Conservation (phyloP, 805 yeast genomes). For the Teunomyces atbi region DNA sequence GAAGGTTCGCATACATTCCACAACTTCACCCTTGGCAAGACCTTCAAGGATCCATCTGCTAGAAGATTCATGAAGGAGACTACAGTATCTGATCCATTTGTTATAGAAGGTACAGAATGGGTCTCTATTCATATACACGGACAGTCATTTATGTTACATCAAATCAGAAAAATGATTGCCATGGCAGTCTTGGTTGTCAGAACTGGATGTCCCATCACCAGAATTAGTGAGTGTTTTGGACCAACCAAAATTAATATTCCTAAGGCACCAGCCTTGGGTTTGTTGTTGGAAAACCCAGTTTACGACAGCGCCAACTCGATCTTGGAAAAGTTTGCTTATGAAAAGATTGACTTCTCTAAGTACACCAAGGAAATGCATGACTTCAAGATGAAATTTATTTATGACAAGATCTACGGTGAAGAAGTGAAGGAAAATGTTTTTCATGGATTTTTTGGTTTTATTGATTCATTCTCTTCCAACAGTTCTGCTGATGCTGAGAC, state of each 20-base stretch:
- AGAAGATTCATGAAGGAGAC: slow-evolving; percentile 77
- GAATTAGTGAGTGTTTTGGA: slow-evolving; percentile 77
- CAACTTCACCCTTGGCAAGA: slow-evolving; percentile 81
- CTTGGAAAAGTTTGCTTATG: slow-evolving; percentile 73
- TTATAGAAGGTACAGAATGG: slow-evolving; percentile 95
- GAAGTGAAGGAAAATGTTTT: slow-evolving; percentile 86
- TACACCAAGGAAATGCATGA: slow-evolving; percentile 72
- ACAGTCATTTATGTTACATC: slow-evolving; percentile 97
- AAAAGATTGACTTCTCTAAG: slow-evolving; percentile 63
- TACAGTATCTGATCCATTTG: slow-evolving; percentile 81
- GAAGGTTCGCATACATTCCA: slow-evolving; percentile 92
- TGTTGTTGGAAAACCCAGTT: slow-evolving; percentile 86
- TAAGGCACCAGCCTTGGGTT: slow-evolving; percentile 95
- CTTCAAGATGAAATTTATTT: slow-evolving; percentile 84
- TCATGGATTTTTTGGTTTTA: slow-evolving; percentile 86
- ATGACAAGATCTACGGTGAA: slow-evolving; percentile 88
- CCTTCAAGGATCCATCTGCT: slow-evolving; percentile 81
- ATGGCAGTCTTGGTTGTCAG: slow-evolving; percentile 87
- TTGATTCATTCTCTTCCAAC: slow-evolving; percentile 64
- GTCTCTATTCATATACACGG: slow-evolving; percentile 94
- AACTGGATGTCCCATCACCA: slow-evolving; percentile 75
- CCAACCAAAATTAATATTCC: slow-evolving; percentile 82
- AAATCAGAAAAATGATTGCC: slow-evolving; percentile 96
- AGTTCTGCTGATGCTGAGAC: slow-evolving; percentile 22
- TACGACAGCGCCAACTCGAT: slow-evolving; percentile 79